Conservation (phyloP, 306 rosid genomes). For the Sophora flavescens region DNA sequence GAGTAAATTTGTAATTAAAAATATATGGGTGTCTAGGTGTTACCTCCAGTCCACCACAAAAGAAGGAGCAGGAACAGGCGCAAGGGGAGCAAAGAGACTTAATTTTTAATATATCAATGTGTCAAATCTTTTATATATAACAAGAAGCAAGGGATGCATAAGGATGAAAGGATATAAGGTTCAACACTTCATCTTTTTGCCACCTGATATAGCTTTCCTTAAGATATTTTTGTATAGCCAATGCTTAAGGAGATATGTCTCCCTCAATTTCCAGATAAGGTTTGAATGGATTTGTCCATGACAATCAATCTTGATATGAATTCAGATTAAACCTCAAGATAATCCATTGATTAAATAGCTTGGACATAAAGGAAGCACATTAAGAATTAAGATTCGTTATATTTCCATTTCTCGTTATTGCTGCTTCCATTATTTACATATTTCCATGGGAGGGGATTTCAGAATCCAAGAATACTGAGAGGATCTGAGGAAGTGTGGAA, state of each 20-base stretch:
- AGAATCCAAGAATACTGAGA: too few species aligned
- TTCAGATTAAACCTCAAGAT: background rate
- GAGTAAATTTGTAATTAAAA: background rate
- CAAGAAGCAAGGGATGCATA: background rate
- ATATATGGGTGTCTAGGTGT: background rate
- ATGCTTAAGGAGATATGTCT: background rate
- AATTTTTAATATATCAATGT: background rate
- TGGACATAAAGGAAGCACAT: background rate
- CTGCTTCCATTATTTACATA: slow-evolving; percentile 1
- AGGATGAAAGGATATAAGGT: background rate
- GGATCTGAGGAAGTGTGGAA: too few species aligned
- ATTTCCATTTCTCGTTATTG: background rate
- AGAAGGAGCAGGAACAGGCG: background rate
- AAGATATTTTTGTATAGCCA: background rate
- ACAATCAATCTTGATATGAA: background rate
- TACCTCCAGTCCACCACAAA: background rate
- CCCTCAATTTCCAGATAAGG: background rate
- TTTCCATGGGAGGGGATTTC: background rate
- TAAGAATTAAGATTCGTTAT: background rate
- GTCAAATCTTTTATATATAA: background rate
- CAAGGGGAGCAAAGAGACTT: background rate
- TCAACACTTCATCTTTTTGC: background rate
- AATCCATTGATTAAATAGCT: background rate
- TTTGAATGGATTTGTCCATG: slow-evolving; percentile 1
- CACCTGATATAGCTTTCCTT: background rate